Conservation (phyloP, 805 yeast species). For the Lipomyces yamanashiensis region DNA sequence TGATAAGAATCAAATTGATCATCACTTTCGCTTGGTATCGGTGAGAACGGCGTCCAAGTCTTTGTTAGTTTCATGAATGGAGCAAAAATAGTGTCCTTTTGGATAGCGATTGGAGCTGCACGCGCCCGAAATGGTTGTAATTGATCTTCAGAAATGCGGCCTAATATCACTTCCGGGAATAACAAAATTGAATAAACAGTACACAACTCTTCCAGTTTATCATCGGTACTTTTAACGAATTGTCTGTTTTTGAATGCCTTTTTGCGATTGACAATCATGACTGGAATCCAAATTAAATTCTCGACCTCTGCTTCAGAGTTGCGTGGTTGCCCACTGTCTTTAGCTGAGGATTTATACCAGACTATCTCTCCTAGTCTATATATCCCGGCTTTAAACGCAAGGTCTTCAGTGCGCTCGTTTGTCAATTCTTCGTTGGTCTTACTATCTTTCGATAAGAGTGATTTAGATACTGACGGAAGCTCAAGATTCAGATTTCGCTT, state of each 20-base stretch:
- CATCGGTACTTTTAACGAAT: background rate
- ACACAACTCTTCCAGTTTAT: background rate
- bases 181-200: background rate
- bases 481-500: background rate
- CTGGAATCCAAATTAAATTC: background rate
- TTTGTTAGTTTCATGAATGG: background rate
- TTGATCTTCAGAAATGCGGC: background rate
- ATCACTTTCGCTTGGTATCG: background rate
- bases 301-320: background rate
- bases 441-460: background rate
- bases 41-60: background rate
- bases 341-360: background rate
- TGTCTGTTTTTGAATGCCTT: background rate
- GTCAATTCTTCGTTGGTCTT: background rate
- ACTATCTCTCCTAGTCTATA: conserved; percentile 13
- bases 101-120: background rate
- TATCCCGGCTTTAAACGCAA: background rate
- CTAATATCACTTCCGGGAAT: conserved; percentile 2
- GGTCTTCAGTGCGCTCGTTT: background rate
- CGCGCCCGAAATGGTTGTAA: background rate
- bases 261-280: conserved; percentile 6
- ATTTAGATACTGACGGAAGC: conserved; percentile 2
- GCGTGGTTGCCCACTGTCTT: background rate
- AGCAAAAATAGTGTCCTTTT: background rate
- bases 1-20: background rate